A percentile compares a stretch with the other conserved stretches of the same genome.
Evolutionary conservation across 2,329 filamentous ascomycete genomes (phyloP).

Genomic region (Botryotinia calthae): DNA sequence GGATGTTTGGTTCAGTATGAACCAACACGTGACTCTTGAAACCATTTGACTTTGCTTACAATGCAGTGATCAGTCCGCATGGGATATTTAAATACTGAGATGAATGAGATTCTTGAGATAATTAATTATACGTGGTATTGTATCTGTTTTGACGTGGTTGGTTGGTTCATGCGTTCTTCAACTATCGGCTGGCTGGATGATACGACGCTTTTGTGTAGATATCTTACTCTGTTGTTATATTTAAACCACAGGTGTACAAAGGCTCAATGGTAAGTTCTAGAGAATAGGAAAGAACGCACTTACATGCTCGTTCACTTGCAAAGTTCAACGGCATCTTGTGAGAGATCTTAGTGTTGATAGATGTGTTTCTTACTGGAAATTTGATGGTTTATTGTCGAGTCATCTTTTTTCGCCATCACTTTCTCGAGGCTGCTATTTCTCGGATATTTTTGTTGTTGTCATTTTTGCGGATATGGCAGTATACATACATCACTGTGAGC

Average conservation of each 20-base stretch:
- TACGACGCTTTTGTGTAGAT: background rate
- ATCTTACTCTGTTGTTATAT: background rate
- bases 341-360: rapidly evolving
- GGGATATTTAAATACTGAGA: background rate
- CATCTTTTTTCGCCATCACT: background rate
- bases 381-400: background rate
- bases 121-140: rapidly evolving
- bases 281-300: too few species aligned
- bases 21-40: too few species aligned
- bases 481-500: background rate
- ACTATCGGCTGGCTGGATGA: background rate
- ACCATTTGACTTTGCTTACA: too few species aligned
- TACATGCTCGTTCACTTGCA: background rate
- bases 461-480: background rate
- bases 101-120: background rate
- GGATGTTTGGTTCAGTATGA: too few species aligned
- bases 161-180: too few species aligned
- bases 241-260: too few species aligned
- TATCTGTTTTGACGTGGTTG: background rate
- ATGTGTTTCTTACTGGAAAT: background rate
- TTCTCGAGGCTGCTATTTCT: background rate
- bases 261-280: too few species aligned
- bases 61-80: background rate
- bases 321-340: background rate
- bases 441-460: background rate